A percentile compares a stretch with the other conserved stretches of the same genome.
Evolutionary conservation across 176 grass and related monocot species (phyloP).

Genomic region (Zea luxurians): DNA sequence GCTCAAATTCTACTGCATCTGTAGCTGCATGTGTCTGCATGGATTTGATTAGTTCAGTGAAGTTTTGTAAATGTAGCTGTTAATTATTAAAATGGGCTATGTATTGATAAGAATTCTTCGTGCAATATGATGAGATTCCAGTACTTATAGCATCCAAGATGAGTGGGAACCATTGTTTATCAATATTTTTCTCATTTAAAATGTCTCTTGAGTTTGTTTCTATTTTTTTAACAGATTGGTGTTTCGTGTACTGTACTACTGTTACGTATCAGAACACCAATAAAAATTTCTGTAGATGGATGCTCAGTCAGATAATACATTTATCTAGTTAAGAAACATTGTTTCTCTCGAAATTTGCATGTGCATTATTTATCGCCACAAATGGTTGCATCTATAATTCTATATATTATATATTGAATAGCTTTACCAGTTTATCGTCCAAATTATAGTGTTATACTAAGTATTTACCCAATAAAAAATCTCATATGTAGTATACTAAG

Average conservation of each 20-base stretch:
- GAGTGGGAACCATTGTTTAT: background rate
- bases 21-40: background rate
- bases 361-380: background rate
- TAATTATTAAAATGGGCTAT: background rate
- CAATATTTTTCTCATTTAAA: background rate
- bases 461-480: conserved; percentile 4
- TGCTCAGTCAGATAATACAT: background rate
- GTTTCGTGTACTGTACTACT: background rate
- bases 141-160: conserved; percentile 9
- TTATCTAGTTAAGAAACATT: background rate
- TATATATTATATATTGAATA: conserved; percentile 7
- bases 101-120: background rate
- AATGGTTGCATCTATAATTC: background rate
- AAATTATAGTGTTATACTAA: background rate
- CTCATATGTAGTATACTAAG: background rate
- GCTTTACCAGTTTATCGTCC: background rate
- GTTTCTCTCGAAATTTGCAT: background rate
- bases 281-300: background rate
- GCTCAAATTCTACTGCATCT: background rate
- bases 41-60: background rate
- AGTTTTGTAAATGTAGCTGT: background rate
- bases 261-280: background rate
- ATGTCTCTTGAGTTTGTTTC: background rate
- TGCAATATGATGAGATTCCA: background rate
- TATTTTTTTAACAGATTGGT: background rate